Base-by-base conservation (phyloP, 495 filamentous ascomycete species). In the Hypoxylon lienhwacheense region DNA sequence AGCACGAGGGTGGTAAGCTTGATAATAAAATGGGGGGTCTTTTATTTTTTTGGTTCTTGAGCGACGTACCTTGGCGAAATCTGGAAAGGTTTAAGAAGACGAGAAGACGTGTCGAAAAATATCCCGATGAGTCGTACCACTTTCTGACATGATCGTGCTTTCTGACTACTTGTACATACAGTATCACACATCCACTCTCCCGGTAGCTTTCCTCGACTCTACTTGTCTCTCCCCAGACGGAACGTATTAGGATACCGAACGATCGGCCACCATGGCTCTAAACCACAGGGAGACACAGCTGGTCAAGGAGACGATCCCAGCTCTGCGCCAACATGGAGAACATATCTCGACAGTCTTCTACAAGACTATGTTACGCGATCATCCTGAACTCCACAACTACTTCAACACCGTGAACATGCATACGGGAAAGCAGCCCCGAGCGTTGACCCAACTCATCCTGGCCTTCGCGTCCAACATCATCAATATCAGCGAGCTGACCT, bases 361-460 rank as follows among this genome's bases (percentile, higher is more conserved):
- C 74, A 71, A 73, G 55, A 83, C 80, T 65, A 80, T 90, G 78
- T 72, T 90, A 7, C 65, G 58, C 15, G 83, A 81, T 20, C 74
- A 86, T 56, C 86, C 86, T 0, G 76, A 80, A 36, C 78, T 90
- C 6, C 77, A 85, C 55, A 75, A 79, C 58, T 73, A 85, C 64
- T 90, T 89, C 79, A 89, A 88, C 72, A 76, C 69, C 42, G 74
- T 85, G 46, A 85, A 89, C 69, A 83, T 87, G 68, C 73, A 75
- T 59, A 87, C 82, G 24, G 83, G 85, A 48, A 79, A 82, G 53
- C 86, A 90, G 57, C 76, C 85, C 3, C 73, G 73, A 14, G 85
- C 86, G 7, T 72, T 90, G 22, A 85, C 85, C 3, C 73, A 74
- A 46, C 78, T 86, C 17, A 79, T 90, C 48, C 78, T 84, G 58